Base-by-base conservation (phyloP, 805 yeast species). In the Pichia sporocuriosa region DNA sequence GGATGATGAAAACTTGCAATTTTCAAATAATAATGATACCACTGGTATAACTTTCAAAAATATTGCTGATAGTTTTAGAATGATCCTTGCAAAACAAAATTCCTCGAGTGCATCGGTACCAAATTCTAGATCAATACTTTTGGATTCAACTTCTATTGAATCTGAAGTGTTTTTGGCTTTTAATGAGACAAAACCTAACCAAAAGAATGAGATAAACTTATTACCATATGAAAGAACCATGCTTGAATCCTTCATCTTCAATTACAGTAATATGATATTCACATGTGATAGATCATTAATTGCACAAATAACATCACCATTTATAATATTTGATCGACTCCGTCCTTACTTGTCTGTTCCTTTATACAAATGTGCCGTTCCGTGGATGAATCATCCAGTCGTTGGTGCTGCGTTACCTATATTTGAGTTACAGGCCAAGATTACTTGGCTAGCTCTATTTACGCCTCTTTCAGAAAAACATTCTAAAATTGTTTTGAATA, bases 231-330 rank as follows among this genome's bases (percentile, higher is more conserved):
- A 66, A 44, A 53, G 69, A 35, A 67, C 68, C 50, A 58, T 68
- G 35, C 42, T 68, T 19, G 77, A 72, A 39, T 68, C 73, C 29
- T 70, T 70, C 44, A 47, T 68, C 3, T 72, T 64, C 56, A 70
- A 71, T 46, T 72, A 65, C 47, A 56, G 68, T 3, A 59, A 60
- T 3, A 52, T 59, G 2, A 43, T 70, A 10, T 55, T 69, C 10
- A 53, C 57, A 15, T 60, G 70, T 13, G 59, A 63, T 11, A 52
- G 46, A 24, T 37, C 49, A 4, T 59, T 58, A 17, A 40, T 55
- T 35, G 39, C 46, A 16, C 52, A 56, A 1, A 40, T 70, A 11
- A 69, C 73, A 1, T 64, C 68, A 6, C 77, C 77, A 4, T 70
- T 65, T 48, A 55, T 53, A 4, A 56, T 69, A 21, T 71, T 63